Evolutionary conservation across 2,329 filamentous ascomycete species (phyloP).

Genomic region (Nemania diffusa): DNA sequence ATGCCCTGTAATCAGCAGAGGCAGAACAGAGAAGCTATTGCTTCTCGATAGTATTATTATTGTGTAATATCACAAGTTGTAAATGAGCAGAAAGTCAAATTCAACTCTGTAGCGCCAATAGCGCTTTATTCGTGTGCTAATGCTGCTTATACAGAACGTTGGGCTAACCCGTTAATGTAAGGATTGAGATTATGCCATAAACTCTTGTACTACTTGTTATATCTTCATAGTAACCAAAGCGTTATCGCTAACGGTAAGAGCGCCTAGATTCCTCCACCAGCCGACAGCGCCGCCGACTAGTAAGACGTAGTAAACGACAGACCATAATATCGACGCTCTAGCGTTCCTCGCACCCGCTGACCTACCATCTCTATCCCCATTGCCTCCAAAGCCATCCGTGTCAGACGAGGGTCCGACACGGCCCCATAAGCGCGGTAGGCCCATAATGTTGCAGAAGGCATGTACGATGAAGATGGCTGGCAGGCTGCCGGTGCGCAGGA

Average conservation of each 20-base stretch:
- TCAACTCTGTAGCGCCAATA: slow-evolving; percentile 10
- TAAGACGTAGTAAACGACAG: slow-evolving; percentile 80
- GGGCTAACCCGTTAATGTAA: background rate
- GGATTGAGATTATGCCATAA: background rate
- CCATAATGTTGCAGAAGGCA: slow-evolving; percentile 92
- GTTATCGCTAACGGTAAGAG: slow-evolving; percentile 72
- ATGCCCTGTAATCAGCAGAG: slow-evolving; percentile 20
- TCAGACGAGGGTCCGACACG: slow-evolving; percentile 66
- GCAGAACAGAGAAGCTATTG: background rate
- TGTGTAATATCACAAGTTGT: slow-evolving; percentile 2
- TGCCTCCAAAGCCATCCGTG: slow-evolving; percentile 40
- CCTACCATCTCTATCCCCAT: slow-evolving; percentile 22
- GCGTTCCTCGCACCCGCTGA: slow-evolving; percentile 43
- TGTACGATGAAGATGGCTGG: slow-evolving; percentile 81
- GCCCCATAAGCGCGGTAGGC: slow-evolving; percentile 87
- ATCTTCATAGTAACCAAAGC: slow-evolving; percentile 55
- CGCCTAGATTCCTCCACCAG: slow-evolving; percentile 78
- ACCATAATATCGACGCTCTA: slow-evolving; percentile 67
- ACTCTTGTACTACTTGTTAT: slow-evolving; percentile 27
- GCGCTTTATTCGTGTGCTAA: background rate
- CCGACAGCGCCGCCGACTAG: slow-evolving; percentile 75
- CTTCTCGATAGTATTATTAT: slow-evolving; percentile 14
- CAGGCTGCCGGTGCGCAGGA: slow-evolving; percentile 84
- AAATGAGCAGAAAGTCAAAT: background rate
- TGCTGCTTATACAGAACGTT: background rate